phyloP scores from a whole-genome alignment of 2,329 filamentous ascomycete genomes.

The Zopfia rhizophila region DNA sequence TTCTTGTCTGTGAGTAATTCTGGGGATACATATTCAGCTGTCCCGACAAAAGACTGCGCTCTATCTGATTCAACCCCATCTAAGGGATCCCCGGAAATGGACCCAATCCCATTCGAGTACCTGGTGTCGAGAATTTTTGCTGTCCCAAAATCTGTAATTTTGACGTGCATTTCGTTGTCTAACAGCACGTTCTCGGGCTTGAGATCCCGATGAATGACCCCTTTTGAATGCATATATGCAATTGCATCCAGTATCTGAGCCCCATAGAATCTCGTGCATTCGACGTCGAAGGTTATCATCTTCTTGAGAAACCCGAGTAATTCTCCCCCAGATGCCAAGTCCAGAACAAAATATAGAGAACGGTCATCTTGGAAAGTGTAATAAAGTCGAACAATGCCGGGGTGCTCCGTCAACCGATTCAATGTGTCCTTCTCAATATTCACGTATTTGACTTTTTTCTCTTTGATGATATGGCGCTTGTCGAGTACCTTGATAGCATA shows the following conservation, averaged over 20 bases:
- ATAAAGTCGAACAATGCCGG: constrained; percentile 94
- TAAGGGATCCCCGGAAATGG: constrained; percentile 58
- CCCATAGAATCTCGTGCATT: constrained; percentile 93
- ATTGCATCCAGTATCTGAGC: constrained; percentile 97
- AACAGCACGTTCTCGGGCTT: constrained; percentile 97
- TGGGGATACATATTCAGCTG: constrained; percentile 97
- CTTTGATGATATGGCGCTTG: constrained; percentile 99
- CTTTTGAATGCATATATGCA: constrained; percentile 96
- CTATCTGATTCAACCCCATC: constrained; percentile 73
- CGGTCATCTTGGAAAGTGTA: constrained; percentile 99
- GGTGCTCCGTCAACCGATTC: constrained; percentile 94
- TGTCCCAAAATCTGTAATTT: constrained; percentile 98
- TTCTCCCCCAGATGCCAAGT: constrained; percentile 91
- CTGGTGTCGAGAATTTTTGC: constrained; percentile 83
- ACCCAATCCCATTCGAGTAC: constrained; percentile 55
- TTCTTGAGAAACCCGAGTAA: constrained; percentile 92
- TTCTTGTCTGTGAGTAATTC: constrained; percentile 97
- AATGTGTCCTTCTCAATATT: constrained; percentile 99
- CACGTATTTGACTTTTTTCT: constrained; percentile 99
- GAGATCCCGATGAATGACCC: constrained; percentile 94
- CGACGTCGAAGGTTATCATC: constrained; percentile 91
- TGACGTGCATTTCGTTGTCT: constrained; percentile 96
- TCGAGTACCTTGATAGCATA: constrained; percentile 99
- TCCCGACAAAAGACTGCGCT: constrained; percentile 95
- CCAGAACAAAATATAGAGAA: constrained; percentile 95